phyloP scores from a whole-genome alignment of 129 eudicot genomes.

The Flaveria bidentis region DNA sequence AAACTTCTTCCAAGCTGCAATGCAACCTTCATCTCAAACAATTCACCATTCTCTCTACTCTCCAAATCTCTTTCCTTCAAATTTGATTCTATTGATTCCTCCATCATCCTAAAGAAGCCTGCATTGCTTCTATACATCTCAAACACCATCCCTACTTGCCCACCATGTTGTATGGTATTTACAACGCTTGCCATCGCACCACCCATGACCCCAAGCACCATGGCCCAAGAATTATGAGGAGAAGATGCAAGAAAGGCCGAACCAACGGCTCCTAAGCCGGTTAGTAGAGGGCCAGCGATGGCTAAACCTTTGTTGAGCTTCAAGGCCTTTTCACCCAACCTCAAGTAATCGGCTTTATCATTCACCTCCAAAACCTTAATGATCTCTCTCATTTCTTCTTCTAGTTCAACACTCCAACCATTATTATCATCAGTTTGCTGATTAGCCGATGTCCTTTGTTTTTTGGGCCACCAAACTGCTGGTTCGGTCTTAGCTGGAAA shows the following conservation, averaged over 20 bases:
- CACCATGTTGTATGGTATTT: constrained; percentile 72
- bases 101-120: constrained; percentile 60
- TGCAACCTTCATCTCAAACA: constrained; percentile 71
- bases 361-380: constrained; percentile 39
- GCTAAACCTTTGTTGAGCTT: constrained; percentile 60
- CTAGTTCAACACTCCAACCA: constrained; percentile 59
- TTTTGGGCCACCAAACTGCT: constrained; percentile 76
- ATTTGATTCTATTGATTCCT: constrained; percentile 54
- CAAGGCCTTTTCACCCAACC: constrained; percentile 60
- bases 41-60: constrained; percentile 62
- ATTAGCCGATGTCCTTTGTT: constrained; percentile 13
- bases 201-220: constrained; percentile 51
- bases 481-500: constrained; percentile 59
- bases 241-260: constrained; percentile 38
- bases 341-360: constrained; percentile 63
- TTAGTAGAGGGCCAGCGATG: constrained; percentile 52
- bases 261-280: constrained; percentile 64
- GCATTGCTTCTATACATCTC: constrained; percentile 80
- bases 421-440: constrained; percentile 4
- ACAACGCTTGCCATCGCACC: constrained; percentile 66
- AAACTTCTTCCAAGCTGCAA: constrained; percentile 72
- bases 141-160: constrained; percentile 81
- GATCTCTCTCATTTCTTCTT: constrained; percentile 64
- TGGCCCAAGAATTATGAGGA: constrained; percentile 45
- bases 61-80: constrained; percentile 42